These are phyloP conservation scores for Ananas comosus DNA, from an alignment of 176 grass and related monocot species.

Conservation along the genomic window DNA sequence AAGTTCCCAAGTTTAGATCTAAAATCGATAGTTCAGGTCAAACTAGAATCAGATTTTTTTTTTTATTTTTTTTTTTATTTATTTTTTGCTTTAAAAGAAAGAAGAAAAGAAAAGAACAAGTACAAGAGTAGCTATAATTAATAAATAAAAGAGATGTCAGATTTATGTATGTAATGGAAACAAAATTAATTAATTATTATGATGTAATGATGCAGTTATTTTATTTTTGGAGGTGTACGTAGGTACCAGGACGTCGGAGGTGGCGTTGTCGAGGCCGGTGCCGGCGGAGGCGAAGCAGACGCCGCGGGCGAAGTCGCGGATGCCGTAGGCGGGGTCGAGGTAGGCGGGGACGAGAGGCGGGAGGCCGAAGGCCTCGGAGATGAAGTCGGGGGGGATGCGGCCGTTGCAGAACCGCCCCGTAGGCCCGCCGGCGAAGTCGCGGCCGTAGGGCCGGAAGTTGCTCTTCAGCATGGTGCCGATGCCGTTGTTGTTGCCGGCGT, in stretches of 20 bases:
- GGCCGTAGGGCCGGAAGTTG: slow-evolving; percentile 81
- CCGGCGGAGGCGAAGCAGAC: slow-evolving; percentile 92
- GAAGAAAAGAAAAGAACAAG: too few species aligned
- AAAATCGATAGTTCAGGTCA: too few species aligned
- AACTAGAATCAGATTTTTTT: too few species aligned
- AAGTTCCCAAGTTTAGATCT: too few species aligned
- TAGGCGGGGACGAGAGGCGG: slow-evolving; percentile 68
- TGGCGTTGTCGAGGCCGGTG: slow-evolving; percentile 77
- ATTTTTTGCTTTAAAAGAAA: too few species aligned
- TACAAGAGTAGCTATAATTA: too few species aligned
- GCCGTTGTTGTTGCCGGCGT: slow-evolving; percentile 83
- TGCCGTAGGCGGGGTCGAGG: slow-evolving; percentile 57
- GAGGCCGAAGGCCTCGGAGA: slow-evolving; percentile 68
- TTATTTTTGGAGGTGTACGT: background rate
- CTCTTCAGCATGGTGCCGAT: slow-evolving; percentile 63
- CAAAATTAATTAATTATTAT: too few species aligned
- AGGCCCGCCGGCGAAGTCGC: slow-evolving; percentile 48
- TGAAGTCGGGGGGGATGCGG: slow-evolving; percentile 54
- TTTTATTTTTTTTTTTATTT: too few species aligned
- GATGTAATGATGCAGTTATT: background rate
- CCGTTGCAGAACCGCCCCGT: slow-evolving; percentile 86
- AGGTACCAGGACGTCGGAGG: slow-evolving; percentile 61
- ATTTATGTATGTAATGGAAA: too few species aligned
- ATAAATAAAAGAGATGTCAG: too few species aligned
- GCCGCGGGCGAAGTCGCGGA: slow-evolving; percentile 62